phyloP scores from a whole-genome alignment of 805 yeast genomes.

The Wickerhamiella spandovensis region DNA sequence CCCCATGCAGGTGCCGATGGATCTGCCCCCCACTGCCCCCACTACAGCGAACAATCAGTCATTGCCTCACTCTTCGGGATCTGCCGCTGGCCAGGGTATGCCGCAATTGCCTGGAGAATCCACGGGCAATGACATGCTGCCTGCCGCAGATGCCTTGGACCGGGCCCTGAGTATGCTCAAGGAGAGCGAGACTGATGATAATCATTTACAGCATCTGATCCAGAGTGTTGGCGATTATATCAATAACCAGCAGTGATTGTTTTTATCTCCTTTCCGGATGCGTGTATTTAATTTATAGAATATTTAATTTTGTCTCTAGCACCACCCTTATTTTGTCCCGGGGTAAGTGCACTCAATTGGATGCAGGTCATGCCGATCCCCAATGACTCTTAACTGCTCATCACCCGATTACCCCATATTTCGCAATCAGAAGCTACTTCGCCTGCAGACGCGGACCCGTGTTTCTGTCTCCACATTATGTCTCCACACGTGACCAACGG shows the following conservation, averaged over 20 bases:
- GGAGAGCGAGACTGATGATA: constrained; percentile 8
- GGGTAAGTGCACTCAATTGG: no score
- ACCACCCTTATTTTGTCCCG: no score
- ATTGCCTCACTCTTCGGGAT: constrained; percentile 1
- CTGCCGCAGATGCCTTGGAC: constrained; percentile 8
- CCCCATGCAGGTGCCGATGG: neutral
- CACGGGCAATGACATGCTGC: constrained; percentile 2
- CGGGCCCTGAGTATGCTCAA: constrained; percentile 6
- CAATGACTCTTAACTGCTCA: no score
- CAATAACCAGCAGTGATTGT: constrained; percentile 10
- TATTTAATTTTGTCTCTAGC: neutral
- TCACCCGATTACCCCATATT: no score
- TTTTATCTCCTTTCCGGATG: neutral
- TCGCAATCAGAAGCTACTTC: no score
- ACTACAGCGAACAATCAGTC: neutral
- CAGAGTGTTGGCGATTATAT: constrained; percentile 22
- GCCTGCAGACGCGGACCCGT: neutral
- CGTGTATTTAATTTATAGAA: constrained; percentile 2
- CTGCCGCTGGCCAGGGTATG: constrained; percentile 1
- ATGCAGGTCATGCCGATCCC: no score
- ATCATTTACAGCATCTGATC: constrained; percentile 17
- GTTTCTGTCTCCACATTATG: neutral
- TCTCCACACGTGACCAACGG: neutral
- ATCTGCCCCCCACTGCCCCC: neutral
- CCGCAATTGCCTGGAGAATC: neutral